Percentiles rank a stretch among this genome's conserved stretches.
Evolutionary conservation across 495 filamentous ascomycete genomes (phyloP).

Genomic region (Alectoria sarmentosa): DNA sequence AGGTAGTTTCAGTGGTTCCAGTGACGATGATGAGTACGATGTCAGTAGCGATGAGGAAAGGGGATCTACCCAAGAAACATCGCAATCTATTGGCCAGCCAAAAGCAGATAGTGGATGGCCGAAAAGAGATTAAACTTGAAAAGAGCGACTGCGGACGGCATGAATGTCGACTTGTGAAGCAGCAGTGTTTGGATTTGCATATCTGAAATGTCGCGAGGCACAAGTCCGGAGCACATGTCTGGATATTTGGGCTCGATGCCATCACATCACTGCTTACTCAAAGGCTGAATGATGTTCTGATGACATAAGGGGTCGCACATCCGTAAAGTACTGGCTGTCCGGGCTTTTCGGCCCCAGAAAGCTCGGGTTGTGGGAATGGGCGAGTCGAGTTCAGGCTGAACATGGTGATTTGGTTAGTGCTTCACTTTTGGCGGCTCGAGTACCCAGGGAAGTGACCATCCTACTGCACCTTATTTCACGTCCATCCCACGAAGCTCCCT

Average conservation of each 20-base stretch:
- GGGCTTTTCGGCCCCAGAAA: no score
- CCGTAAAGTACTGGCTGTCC: no score
- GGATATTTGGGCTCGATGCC: neutral
- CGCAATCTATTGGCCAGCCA: neutral
- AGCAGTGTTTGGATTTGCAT: neutral
- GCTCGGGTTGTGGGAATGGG: no score
- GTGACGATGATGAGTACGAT: slow-evolving; percentile 36
- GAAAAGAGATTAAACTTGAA: slow-evolving; percentile 16
- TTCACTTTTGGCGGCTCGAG: neutral
- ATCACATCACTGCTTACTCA: neutral
- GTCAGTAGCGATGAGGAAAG: slow-evolving; percentile 25
- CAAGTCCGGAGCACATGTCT: neutral
- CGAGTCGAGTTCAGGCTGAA: no score
- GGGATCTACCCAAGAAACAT: neutral
- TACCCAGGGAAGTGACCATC: neutral
- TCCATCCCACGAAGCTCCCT: neutral
- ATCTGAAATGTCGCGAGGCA: neutral
- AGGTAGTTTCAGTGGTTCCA: slow-evolving; percentile 39
- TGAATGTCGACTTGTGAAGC: neutral
- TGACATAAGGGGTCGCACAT: neutral
- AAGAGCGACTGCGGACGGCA: neutral
- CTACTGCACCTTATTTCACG: accelerated
- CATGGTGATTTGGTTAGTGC: neutral
- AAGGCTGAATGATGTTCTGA: neutral
- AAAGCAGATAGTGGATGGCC: slow-evolving; percentile 9